Base-by-base conservation (phyloP, 352 stramenopile species). In the Pythium scleroteichum region DNA sequence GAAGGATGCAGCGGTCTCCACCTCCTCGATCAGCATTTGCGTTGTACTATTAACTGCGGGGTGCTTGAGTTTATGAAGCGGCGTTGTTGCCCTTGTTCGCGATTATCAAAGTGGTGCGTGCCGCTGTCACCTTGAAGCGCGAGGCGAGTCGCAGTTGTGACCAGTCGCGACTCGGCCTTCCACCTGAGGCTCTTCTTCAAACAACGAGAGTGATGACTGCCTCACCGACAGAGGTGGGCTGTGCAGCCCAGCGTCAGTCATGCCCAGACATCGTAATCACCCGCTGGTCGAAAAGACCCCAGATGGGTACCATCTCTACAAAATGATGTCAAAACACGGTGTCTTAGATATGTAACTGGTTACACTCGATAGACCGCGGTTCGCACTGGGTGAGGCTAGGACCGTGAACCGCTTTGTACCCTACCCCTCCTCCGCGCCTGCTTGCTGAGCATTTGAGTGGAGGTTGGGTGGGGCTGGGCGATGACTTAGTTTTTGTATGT, bases 1-100 rank as follows among this genome's bases (percentile, higher is more conserved):
- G 67, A 85, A 92, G 20, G 79, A 87, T 47, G 76, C 67, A 5
- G 27, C 52, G 23, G 76, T 58, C 49, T 73, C 73, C 32, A 81
- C 69, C 47, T 80, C 72, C 29, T 74, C 71, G 20, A 84, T 56
- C 14, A 84, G 58, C 51, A 67, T 60, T 20, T n/a, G n/a, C n/a
- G n/a, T n/a, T n/a, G n/a, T n/a, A n/a, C n/a, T n/a, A 8, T 51
- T n/a, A n/a, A n/a, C n/a, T n/a, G n/a, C n/a, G n/a, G n/a, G n/a
- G 29, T 35, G 10, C 29, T 35, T 5, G 29, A 35, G 29, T 35
- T 10, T 35, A n/a, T 24, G 41, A 39, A 61, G 53, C 53, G 17
- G n/a, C 29, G 7, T n/a, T 44, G 23, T 41, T 22, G 53, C 5
- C 5, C 29, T 35, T 35, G 29, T 10, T 35, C 10, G 40, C 17